Percentiles rank a stretch among this genome's conserved stretches.
These are phyloP conservation scores for Scheffersomyces titani DNA, from an alignment of 1,139 yeast genomes.

Conservation along the genomic window DNA sequence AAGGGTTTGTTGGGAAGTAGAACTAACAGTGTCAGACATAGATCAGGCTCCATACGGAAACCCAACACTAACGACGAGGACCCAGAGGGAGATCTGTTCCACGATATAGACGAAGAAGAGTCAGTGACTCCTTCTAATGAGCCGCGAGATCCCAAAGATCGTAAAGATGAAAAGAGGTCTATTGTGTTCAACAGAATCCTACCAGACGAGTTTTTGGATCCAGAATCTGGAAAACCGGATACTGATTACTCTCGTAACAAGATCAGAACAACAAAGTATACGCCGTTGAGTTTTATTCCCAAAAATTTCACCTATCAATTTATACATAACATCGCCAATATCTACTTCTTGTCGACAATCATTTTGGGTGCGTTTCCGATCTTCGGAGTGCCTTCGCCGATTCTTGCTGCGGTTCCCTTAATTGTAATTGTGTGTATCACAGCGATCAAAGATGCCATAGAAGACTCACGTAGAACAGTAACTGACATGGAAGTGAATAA, in stretches of 20 bases:
- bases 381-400: constrained; percentile 61
- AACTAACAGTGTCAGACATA: constrained; percentile 6
- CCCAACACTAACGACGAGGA: constrained; percentile 25
- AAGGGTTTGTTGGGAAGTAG: constrained; percentile 26
- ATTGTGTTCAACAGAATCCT: constrained; percentile 69
- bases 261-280: constrained; percentile 61
- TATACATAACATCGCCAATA: constrained; percentile 53
- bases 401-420: constrained; percentile 57
- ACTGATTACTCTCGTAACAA: constrained; percentile 52
- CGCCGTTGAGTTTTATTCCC: constrained; percentile 56
- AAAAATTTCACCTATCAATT: constrained; percentile 54
- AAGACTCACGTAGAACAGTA: constrained; percentile 55
- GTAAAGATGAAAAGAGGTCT: constrained; percentile 47
- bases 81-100: constrained; percentile 23
- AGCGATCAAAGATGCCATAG: constrained; percentile 58
- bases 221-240: constrained; percentile 33
- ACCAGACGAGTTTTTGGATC: constrained; percentile 62
- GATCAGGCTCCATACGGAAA: constrained; percentile 19
- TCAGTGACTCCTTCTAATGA: constrained; percentile 21
- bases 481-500: constrained; percentile 58
- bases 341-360: constrained; percentile 52
- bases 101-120: constrained; percentile 17
- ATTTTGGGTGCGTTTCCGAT: constrained; percentile 55
- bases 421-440: constrained; percentile 58
- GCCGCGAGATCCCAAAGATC: constrained; percentile 40